phyloP scores from a whole-genome alignment of 805 yeast genomes.

The Cyberlindnera euphorbiiphila region DNA sequence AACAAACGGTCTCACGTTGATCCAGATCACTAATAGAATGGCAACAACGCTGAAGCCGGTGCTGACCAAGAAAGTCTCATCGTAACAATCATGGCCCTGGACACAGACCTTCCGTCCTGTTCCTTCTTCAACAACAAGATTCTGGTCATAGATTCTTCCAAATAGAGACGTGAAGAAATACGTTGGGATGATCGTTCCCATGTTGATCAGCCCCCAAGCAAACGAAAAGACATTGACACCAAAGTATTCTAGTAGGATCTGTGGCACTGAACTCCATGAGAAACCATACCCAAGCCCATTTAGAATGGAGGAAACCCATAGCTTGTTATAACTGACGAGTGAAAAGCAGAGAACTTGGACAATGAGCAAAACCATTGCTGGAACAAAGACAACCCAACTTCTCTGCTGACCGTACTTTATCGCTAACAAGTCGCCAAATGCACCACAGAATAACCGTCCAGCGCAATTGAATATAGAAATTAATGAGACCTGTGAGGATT shows the following conservation, averaged over 20 bases:
- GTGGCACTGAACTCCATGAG: constrained; percentile 68
- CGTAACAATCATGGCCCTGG: constrained; percentile 32
- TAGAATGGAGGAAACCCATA: constrained; percentile 51
- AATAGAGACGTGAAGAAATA: constrained; percentile 57
- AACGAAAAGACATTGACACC: constrained; percentile 65
- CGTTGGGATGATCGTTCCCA: constrained; percentile 63
- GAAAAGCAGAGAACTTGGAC: constrained; percentile 49
- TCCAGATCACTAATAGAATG: constrained; percentile 13
- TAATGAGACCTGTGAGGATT: constrained; percentile 70
- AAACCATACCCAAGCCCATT: constrained; percentile 73
- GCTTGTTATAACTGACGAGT: constrained; percentile 30
- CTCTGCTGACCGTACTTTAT: constrained; percentile 44
- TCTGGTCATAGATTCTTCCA: constrained; percentile 59
- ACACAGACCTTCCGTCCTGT: constrained; percentile 22
- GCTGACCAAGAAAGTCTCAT: constrained; percentile 38
- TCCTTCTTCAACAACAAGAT: constrained; percentile 22
- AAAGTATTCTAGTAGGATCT: constrained; percentile 70
- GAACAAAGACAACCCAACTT: constrained; percentile 50
- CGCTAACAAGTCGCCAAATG: constrained; percentile 56
- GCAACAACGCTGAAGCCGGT: constrained; percentile 27
- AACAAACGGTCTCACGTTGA: constrained; percentile 15
- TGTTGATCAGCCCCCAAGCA: constrained; percentile 69
- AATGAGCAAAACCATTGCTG: constrained; percentile 42
- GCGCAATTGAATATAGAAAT: constrained; percentile 62
- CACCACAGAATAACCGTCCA: constrained; percentile 64